These are phyloP conservation scores for Diospyros lotus DNA, from an alignment of 148 eudicot genomes.

Conservation along the genomic window DNA sequence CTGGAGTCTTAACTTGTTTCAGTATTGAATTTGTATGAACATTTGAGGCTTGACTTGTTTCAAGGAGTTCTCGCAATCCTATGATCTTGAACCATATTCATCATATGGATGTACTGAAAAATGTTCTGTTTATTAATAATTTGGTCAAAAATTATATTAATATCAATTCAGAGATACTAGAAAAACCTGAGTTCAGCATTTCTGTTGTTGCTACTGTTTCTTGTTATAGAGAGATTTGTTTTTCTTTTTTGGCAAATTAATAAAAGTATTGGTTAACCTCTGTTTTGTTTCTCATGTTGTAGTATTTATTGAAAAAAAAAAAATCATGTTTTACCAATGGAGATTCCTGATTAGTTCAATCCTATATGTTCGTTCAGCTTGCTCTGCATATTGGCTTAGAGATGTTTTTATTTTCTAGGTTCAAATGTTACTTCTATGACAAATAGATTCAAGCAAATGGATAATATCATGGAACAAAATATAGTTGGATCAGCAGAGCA, in stretches of 20 bases:
- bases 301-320: not conserved
- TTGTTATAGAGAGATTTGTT: not conserved
- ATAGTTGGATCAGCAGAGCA: slow-evolving; percentile 8
- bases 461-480: not conserved
- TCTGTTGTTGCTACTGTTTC: not conserved
- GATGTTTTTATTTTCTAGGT: not conserved
- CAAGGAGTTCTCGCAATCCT: not conserved
- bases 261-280: too few relatives aligned
- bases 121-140: not conserved
- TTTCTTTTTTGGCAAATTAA: too few relatives aligned
- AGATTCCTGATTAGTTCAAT: not conserved
- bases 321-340: not conserved
- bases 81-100: not conserved
- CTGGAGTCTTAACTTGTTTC: not conserved
- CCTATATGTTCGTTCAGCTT: not conserved
- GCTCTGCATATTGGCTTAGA: not conserved
- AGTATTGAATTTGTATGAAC: not conserved
- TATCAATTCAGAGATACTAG: not conserved
- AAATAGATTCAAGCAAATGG: slow-evolving; percentile 14
- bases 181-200: not conserved
- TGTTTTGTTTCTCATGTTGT: not conserved
- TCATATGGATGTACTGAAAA: not conserved
- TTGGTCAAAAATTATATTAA: too few relatives aligned
- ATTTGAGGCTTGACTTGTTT: not conserved
- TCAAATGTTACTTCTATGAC: not conserved